phyloP scores from a whole-genome alignment of 371 early-diverging fungal species.

The Chytridium lagenaria region DNA sequence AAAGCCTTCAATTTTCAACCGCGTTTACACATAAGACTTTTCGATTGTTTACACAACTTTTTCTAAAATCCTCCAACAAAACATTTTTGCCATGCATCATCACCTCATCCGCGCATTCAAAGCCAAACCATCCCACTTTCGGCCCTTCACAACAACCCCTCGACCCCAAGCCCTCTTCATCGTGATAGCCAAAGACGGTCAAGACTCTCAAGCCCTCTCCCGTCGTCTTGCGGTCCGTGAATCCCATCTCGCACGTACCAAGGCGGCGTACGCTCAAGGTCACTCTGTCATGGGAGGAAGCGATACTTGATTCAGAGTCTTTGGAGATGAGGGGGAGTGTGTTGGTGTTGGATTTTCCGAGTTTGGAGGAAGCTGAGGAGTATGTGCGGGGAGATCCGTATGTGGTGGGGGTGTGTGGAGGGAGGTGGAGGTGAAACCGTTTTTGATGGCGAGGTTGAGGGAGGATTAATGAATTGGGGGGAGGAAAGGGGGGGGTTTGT shows the following conservation, averaged over 20 bases:
- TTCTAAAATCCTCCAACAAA: background rate
- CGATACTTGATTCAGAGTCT: constrained; percentile 50
- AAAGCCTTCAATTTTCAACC: no score
- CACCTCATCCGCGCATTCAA: background rate
- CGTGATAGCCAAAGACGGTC: constrained; percentile 59
- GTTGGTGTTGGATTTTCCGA: constrained; percentile 57
- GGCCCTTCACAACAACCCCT: background rate
- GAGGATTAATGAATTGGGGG: no score
- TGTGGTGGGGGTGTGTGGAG: constrained; percentile 68
- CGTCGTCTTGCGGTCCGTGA: constrained; percentile 59
- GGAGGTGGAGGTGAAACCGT: constrained; percentile 57
- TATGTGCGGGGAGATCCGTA: constrained; percentile 60
- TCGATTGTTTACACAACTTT: no score
- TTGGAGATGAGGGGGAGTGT: constrained; percentile 56
- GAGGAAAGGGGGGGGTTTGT: no score
- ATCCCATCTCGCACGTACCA: constrained; percentile 53
- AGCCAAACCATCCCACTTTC: background rate
- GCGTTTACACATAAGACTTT: no score
- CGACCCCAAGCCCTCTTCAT: constrained; percentile 54
- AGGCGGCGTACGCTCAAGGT: constrained; percentile 41
- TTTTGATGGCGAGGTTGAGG: constrained; percentile 39
- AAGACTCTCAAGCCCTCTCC: constrained; percentile 54
- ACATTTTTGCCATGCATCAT: background rate
- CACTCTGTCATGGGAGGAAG: constrained; percentile 58
- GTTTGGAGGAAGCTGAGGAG: constrained; percentile 51